Percentiles rank a stretch among this genome's conserved stretches.
Conservation (phyloP, 2,329 filamentous ascomycete species). For the Apiospora kogelbergensis region DNA sequence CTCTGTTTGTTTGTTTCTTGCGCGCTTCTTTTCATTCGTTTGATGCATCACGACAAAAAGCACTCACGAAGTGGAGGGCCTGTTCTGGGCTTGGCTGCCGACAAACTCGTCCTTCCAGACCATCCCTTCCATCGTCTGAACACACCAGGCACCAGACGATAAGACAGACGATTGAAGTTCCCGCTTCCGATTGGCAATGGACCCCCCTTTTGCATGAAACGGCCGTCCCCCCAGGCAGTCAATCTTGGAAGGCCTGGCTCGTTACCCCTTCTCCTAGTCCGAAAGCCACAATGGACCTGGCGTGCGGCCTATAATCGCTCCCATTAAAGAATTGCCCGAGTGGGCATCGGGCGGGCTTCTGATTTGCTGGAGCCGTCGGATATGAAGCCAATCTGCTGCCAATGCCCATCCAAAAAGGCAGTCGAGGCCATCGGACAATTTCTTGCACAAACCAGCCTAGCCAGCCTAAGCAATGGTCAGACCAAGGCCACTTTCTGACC, state of each 20-base stretch:
- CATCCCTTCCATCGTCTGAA: background rate
- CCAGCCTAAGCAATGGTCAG: background rate
- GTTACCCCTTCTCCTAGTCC: background rate
- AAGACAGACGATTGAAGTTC: background rate
- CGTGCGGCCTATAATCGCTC: background rate
- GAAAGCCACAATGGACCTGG: background rate
- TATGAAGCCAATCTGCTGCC: background rate
- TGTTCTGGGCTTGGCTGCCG: background rate
- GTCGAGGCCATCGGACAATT: background rate
- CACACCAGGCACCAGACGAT: background rate
- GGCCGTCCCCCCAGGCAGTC: background rate
- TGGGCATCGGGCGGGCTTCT: background rate
- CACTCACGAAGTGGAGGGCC: background rate
- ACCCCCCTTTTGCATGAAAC: background rate
- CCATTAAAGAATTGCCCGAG: background rate
- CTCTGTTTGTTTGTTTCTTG: background rate
- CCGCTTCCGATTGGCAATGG: background rate
- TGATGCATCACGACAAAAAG: background rate
- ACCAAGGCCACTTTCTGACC: background rate
- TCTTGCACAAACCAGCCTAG: background rate
- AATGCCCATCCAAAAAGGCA: background rate
- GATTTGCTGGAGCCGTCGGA: background rate
- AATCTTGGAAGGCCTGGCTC: background rate
- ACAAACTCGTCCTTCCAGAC: background rate
- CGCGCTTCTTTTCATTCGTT: background rate